phyloP scores from a whole-genome alignment of 805 yeast genomes.

The Teunomyces aglyptinius region DNA sequence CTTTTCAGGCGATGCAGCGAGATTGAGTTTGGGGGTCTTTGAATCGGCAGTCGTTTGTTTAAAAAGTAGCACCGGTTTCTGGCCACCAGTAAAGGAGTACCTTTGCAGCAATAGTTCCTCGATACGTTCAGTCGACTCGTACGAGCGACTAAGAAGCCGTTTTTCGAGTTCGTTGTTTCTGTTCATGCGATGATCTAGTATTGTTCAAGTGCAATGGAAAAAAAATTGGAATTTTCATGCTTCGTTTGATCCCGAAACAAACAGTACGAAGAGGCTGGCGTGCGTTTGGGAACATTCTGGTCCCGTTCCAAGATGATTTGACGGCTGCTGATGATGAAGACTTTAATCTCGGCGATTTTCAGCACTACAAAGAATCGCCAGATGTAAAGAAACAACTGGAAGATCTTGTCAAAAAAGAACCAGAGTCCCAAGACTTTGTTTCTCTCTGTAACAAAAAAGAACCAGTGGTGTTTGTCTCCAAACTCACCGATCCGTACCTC shows the following conservation, averaged over 20 bases:
- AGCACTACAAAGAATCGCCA: slow-evolving; percentile 25
- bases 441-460: slow-evolving; percentile 6
- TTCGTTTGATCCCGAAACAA: not conserved
- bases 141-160: slow-evolving; percentile 45
- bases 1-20: slow-evolving; percentile 4
- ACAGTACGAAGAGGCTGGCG: slow-evolving; percentile 4
- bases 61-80: slow-evolving; percentile 42
- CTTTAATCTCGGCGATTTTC: slow-evolving; percentile 37
- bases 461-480: slow-evolving; percentile 61
- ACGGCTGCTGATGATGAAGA: slow-evolving; percentile 32
- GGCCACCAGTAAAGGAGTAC: slow-evolving; percentile 46
- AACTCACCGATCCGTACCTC: slow-evolving; percentile 60
- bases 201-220: too few relatives aligned
- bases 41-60: slow-evolving; percentile 7
- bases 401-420: not conserved
- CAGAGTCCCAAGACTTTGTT: slow-evolving; percentile 5
- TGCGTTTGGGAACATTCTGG: slow-evolving; percentile 16
- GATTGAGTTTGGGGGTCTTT: not conserved
- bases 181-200: slow-evolving; percentile 15
- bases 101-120: slow-evolving; percentile 42
- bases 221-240: not conserved
- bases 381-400: not conserved
- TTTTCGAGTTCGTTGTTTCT: slow-evolving; percentile 44
- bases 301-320: slow-evolving; percentile 42
- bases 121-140: slow-evolving; percentile 35